These are phyloP conservation scores for Leccinum incarnatum DNA, from an alignment of 768 basidiomycete species.

Conservation along the genomic window DNA sequence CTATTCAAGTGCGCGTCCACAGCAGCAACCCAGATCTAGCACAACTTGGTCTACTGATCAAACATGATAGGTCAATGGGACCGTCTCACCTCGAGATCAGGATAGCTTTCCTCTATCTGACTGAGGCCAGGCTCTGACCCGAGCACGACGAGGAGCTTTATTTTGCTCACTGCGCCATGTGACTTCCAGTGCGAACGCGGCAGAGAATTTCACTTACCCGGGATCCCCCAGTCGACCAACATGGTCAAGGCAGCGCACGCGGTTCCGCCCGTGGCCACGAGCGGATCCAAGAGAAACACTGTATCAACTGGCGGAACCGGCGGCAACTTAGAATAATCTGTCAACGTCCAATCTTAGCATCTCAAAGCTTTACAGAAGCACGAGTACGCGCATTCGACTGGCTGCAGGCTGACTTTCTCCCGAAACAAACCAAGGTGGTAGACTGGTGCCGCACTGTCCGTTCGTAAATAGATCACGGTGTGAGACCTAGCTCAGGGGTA, in stretches of 20 bases:
- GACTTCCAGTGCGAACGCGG: background rate
- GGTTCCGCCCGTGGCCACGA: conserved; percentile 94
- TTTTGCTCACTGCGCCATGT: conserved; percentile 48
- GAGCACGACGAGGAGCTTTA: conserved; percentile 82
- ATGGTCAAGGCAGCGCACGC: conserved; percentile 84
- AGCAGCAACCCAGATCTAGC: conserved; percentile 82
- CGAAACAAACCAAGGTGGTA: conserved; percentile 90
- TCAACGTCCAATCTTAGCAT: conserved; percentile 2
- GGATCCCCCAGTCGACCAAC: conserved; percentile 81
- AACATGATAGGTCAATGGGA: background rate
- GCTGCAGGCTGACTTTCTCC: conserved; percentile 83
- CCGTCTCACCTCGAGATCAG: conserved; percentile 68
- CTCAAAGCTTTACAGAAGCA: background rate
- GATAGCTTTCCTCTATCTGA: conserved; percentile 62
- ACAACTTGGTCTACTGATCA: background rate
- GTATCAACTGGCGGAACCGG: conserved; percentile 70
- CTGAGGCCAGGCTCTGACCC: conserved; percentile 73
- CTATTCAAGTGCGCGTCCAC: conserved; percentile 70
- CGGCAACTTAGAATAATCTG: conserved; percentile 92
- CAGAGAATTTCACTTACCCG: conserved; percentile 41
- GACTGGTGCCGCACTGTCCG: conserved; percentile 66
- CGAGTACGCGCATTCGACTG: conserved; percentile 75
- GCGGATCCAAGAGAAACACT: conserved; percentile 87
- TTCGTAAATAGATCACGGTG: background rate
- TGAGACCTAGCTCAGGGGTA: background rate